Conservation (phyloP, 495 filamentous ascomycete species). For the Thermochaetoides thermophila region DNA sequence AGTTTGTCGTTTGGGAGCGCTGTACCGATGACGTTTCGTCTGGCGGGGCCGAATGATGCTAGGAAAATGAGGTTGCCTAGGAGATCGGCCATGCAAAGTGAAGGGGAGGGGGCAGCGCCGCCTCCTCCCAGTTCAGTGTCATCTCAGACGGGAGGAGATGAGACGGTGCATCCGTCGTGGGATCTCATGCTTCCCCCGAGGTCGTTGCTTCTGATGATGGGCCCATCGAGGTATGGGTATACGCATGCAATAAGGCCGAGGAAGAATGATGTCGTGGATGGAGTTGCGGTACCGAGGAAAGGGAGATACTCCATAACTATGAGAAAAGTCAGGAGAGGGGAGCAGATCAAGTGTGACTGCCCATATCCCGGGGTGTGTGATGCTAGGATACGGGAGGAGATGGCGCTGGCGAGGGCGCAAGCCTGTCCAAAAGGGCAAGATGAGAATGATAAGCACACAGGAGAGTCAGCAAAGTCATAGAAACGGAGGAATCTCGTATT, state of each 20-base stretch:
- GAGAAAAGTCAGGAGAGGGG: slow-evolving; percentile 11
- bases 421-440: too few species aligned
- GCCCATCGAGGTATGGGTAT: slow-evolving; percentile 17
- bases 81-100: slow-evolving; percentile 7
- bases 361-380: slow-evolving; percentile 19
- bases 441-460: too few species aligned
- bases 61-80: slow-evolving; percentile 19
- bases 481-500: too few species aligned
- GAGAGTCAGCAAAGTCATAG: too few species aligned
- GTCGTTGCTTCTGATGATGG: slow-evolving; percentile 18
- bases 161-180: slow-evolving; percentile 8
- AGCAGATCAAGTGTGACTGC: slow-evolving; percentile 14
- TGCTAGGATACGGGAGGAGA: slow-evolving; percentile 17
- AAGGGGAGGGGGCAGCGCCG: not conserved
- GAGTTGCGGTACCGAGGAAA: slow-evolving; percentile 8
- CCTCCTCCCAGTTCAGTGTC: not conserved
- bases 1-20: slow-evolving; percentile 16
- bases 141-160: not conserved
- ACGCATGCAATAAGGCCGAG: slow-evolving; percentile 17
- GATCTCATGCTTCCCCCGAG: slow-evolving; percentile 15
- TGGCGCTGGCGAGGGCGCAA: too few species aligned
- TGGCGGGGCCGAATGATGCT: slow-evolving; percentile 17
- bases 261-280: slow-evolving; percentile 17
- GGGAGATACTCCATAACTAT: slow-evolving; percentile 21
- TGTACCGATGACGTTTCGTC: slow-evolving; percentile 17